Evolutionary conservation across 2,329 filamentous ascomycete species (phyloP).

Genomic region (Myriosclerotinia curreyana): DNA sequence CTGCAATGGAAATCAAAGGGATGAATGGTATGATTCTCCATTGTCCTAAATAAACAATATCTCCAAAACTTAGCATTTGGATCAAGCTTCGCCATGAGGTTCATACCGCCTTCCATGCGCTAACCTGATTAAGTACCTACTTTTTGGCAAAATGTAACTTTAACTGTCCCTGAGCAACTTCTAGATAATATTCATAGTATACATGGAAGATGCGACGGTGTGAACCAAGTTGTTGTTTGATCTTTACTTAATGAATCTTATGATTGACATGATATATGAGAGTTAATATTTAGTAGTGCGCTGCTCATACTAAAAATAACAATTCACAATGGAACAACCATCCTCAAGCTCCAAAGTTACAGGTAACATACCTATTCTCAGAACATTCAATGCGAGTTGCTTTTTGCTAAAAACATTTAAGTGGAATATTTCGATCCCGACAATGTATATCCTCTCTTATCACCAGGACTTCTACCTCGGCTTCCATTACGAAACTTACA

Average conservation of each 20-base stretch:
- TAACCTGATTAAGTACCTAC: neutral
- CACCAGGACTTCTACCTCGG: slow-evolving; percentile 71
- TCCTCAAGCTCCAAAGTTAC: slow-evolving; percentile 75
- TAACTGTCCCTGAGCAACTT: neutral
- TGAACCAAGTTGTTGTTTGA: slow-evolving; percentile 3
- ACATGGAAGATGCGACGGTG: slow-evolving; percentile 6
- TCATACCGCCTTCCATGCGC: neutral
- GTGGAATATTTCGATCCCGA: slow-evolving; percentile 97
- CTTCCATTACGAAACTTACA: slow-evolving; percentile 88
- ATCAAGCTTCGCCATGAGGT: slow-evolving; percentile 2
- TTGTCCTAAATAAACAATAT: too few species aligned
- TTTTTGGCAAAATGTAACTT: neutral
- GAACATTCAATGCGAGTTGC: neutral
- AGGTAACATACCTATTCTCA: slow-evolving; percentile 47
- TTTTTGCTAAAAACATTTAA: slow-evolving; percentile 41
- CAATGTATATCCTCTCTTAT: slow-evolving; percentile 78
- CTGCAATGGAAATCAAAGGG: neutral
- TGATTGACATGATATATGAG: slow-evolving; percentile 11
- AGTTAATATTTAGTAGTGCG: slow-evolving; percentile 5
- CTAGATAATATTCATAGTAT: neutral
- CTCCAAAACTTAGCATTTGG: neutral
- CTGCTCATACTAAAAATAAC: neutral
- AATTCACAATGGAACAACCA: slow-evolving; percentile 58
- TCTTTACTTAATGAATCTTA: slow-evolving; percentile 13
- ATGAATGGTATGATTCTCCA: neutral